Evolutionary conservation across 2,329 filamentous ascomycete genomes (phyloP).

Genomic region (Pleomassaria siparia): DNA sequence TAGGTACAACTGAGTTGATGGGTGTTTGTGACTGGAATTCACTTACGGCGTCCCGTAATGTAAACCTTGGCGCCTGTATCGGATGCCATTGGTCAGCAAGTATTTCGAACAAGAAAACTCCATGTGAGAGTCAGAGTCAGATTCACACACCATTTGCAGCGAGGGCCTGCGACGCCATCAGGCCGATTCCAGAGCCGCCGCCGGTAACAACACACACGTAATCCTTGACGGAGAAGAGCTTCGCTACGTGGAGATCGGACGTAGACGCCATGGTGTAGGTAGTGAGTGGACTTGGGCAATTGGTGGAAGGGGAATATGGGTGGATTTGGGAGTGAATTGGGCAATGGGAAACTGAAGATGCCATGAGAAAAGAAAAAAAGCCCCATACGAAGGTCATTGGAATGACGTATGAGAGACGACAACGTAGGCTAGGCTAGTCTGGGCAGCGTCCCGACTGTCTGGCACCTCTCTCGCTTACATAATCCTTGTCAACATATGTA

Average conservation of each 20-base stretch:
- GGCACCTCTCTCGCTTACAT: too few species aligned
- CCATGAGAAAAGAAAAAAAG: too few species aligned
- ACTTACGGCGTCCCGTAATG: slow-evolving; percentile 56
- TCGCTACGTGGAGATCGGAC: slow-evolving; percentile 51
- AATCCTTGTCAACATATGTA: too few species aligned
- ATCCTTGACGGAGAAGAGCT: slow-evolving; percentile 57
- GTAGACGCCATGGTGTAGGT: slow-evolving; percentile 49
- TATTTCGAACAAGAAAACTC: not conserved
- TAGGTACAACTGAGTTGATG: slow-evolving; percentile 9
- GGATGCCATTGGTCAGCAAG: slow-evolving; percentile 12
- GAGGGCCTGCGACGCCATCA: slow-evolving; percentile 63
- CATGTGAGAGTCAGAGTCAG: too few species aligned
- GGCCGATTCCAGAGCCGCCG: slow-evolving; percentile 64
- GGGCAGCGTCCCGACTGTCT: too few species aligned
- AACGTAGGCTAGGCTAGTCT: too few species aligned
- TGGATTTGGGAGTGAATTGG: not conserved
- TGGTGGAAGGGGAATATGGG: too few species aligned
- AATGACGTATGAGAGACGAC: too few species aligned
- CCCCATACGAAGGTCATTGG: too few species aligned
- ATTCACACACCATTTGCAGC: slow-evolving; percentile 52
- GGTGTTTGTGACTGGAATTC: not conserved
- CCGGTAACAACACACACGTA: slow-evolving; percentile 63
- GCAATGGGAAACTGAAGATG: not conserved
- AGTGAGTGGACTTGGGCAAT: too few species aligned
- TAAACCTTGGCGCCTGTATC: slow-evolving; percentile 59